Evolutionary conservation across 176 grass and related monocot genomes (phyloP).

Genomic region (Tillandsia leiboldiana): DNA sequence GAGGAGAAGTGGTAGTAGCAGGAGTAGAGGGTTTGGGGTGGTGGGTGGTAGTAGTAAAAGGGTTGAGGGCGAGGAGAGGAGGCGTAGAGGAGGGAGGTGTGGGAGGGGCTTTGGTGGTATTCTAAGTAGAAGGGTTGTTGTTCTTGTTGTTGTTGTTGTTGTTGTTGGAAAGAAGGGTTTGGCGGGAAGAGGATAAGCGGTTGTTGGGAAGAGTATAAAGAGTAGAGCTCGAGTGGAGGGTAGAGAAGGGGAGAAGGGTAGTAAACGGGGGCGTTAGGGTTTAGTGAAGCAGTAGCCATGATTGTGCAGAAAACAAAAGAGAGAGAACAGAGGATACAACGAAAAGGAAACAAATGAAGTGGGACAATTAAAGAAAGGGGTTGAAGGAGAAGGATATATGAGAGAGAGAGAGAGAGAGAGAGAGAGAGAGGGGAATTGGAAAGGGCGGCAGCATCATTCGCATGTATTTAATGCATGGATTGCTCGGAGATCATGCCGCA

Average conservation of each 20-base stretch:
- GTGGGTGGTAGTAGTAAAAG: not conserved
- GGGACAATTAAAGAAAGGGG: not conserved
- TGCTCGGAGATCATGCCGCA: not conserved
- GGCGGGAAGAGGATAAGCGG: not conserved
- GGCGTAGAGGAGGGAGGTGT: not conserved
- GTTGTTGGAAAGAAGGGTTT: not conserved
- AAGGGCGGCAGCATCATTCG: slow-evolving; percentile 1
- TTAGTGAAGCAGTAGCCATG: not conserved
- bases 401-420: not conserved
- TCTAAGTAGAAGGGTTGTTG: not conserved
- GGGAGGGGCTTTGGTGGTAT: not conserved
- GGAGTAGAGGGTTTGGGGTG: not conserved
- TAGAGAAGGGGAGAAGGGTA: not conserved
- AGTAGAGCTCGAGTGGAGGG: not conserved
- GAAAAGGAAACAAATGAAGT: not conserved
- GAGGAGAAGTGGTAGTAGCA: not conserved
- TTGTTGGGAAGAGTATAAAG: not conserved
- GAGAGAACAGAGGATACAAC: not conserved
- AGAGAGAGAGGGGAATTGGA: not conserved
- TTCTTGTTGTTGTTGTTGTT: no score
- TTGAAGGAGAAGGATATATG: not conserved
- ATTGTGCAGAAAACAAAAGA: not conserved
- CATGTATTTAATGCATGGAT: slow-evolving; percentile 6
- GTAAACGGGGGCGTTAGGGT: not conserved
- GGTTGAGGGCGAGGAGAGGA: not conserved